phyloP scores from a whole-genome alignment of 2,329 filamentous ascomycete species.

The Paraphoma sp. region DNA sequence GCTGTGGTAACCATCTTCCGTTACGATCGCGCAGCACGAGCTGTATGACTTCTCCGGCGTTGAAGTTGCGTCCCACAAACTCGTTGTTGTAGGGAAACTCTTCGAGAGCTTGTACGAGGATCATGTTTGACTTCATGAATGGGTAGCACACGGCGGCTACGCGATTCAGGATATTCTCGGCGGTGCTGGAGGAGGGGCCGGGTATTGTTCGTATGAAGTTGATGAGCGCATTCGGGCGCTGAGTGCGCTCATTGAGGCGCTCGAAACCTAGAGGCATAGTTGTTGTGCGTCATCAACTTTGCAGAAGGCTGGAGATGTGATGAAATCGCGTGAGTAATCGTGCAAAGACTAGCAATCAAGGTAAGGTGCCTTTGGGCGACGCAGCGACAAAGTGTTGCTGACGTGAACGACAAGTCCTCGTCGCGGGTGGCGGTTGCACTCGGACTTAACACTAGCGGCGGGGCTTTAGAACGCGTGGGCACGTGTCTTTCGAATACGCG shows the following conservation, averaged over 20 bases:
- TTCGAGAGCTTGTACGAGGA: constrained; percentile 66
- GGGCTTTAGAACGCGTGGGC: no score
- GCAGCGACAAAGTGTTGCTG: no score
- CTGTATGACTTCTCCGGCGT: constrained; percentile 85
- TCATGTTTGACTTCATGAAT: constrained; percentile 56
- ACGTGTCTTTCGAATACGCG: no score
- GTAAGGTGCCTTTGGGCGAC: no score
- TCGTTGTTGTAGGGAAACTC: constrained; percentile 82
- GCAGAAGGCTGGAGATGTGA: no score
- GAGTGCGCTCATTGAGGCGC: constrained; percentile 76
- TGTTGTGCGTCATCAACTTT: no score
- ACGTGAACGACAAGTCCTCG: no score
- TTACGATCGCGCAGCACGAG: constrained; percentile 75
- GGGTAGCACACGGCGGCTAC: constrained; percentile 75
- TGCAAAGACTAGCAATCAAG: no score
- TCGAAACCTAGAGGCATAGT: constrained; percentile 79
- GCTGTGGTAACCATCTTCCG: constrained; percentile 76
- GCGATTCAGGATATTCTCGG: constrained; percentile 45
- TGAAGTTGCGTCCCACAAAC: constrained; percentile 90
- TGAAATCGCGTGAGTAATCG: no score
- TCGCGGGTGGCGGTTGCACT: no score
- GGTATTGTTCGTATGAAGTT: constrained; percentile 84
- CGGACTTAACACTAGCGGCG: no score
- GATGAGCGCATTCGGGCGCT: constrained; percentile 78
- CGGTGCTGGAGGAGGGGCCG: constrained; percentile 55